Conservation (phyloP, 192 early-diverging fungal species). For the Podila epigama region DNA sequence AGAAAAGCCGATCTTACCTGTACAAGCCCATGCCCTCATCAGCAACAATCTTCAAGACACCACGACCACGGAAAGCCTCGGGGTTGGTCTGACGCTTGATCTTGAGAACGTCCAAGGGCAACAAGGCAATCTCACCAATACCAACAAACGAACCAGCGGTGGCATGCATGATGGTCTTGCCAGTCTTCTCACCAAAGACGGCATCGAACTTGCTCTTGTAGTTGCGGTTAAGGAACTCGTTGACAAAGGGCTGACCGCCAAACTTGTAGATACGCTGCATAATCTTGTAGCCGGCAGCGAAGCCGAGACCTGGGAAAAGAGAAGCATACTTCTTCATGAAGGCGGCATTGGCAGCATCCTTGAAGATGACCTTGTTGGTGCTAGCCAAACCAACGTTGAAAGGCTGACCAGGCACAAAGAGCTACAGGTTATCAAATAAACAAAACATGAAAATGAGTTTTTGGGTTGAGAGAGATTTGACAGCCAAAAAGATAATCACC, state of each 20-base stretch:
- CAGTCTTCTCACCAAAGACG: conserved; percentile 91
- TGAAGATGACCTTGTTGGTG: conserved; percentile 86
- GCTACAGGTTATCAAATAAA: conserved; percentile 25
- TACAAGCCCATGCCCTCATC: conserved; percentile 93
- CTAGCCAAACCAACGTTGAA: conserved; percentile 48
- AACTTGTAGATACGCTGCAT: conserved; percentile 98
- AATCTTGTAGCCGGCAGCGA: conserved; percentile 97
- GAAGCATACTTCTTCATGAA: conserved; percentile 86
- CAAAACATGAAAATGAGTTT: neutral
- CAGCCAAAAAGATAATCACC: neutral
- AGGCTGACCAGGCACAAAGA: conserved; percentile 60
- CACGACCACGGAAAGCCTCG: conserved; percentile 81
- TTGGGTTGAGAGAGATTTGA: neutral
- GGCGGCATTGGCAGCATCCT: conserved; percentile 76
- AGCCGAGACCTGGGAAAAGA: conserved; percentile 96
- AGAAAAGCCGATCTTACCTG: conserved; percentile 52
- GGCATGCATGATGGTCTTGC: conserved; percentile 96
- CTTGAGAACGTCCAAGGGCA: conserved; percentile 96
- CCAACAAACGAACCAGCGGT: conserved; percentile 95
- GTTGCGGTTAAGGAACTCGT: conserved; percentile 86
- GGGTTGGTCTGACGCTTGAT: conserved; percentile 97
- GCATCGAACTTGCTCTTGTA: conserved; percentile 75
- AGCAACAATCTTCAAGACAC: conserved; percentile 72
- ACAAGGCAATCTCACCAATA: conserved; percentile 93
- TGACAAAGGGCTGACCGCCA: conserved; percentile 94